Conservation (phyloP, 306 rosid genomes). For the Fragaria iinumae region DNA sequence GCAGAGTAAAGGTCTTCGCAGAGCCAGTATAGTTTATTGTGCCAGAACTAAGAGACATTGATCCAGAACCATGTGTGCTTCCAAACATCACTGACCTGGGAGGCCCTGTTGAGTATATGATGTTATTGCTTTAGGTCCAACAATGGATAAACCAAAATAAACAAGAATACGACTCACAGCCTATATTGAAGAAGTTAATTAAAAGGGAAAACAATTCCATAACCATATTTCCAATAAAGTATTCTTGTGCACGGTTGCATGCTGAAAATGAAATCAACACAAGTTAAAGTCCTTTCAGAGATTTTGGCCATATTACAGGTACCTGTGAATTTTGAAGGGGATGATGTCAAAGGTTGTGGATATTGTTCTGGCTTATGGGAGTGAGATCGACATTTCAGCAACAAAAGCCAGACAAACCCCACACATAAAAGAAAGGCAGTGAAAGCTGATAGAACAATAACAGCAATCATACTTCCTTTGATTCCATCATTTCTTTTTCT, state of each 20-base stretch:
- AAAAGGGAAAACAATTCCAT: neutral
- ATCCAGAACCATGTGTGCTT: constrained; percentile 46
- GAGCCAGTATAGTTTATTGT: constrained; percentile 64
- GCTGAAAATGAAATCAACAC: neutral
- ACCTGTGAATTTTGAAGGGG: constrained; percentile 65
- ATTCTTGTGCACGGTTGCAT: neutral
- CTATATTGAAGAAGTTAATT: neutral
- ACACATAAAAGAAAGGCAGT: constrained; percentile 58
- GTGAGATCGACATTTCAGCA: constrained; percentile 45
- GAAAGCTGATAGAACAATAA: constrained; percentile 63
- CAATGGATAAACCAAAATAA: neutral
- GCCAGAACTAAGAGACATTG: constrained; percentile 49
- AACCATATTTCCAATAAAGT: neutral
- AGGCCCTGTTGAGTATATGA: constrained; percentile 36
- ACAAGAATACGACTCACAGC: neutral
- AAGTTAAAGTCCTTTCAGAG: neutral
- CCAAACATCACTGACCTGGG: constrained; percentile 33
- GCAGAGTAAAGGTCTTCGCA: constrained; percentile 68
- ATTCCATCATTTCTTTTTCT: constrained; percentile 52
- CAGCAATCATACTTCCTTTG: constrained; percentile 44
- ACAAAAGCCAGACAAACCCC: constrained; percentile 64
- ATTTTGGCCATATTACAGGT: constrained; percentile 13
- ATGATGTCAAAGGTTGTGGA: constrained; percentile 42
- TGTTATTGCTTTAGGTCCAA: neutral
- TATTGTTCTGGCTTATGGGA: constrained; percentile 29